Base-by-base conservation (phyloP, 2,329 filamentous ascomycete species). In the Xylariaceae sp. region DNA sequence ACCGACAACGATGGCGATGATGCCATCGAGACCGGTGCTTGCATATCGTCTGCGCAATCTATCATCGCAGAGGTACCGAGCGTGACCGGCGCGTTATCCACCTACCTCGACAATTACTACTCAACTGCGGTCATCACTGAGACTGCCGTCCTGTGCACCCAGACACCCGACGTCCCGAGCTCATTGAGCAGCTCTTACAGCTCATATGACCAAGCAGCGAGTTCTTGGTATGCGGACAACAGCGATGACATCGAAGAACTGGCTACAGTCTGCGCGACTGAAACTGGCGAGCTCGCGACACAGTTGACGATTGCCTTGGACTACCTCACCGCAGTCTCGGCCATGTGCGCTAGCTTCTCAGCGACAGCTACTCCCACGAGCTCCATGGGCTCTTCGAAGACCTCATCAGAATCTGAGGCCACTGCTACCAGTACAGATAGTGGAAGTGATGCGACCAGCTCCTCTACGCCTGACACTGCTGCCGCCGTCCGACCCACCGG, bases 401-500 rank as follows among this genome's bases (percentile, higher is more conserved):
- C 16, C 11, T 13, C 42, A 11, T 34, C 22, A 12, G 39, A 16
- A 33, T 22, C 16, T 19, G 33, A 33, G 15, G 22, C 24, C 9
- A 15, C 39, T 26, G 28, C 39, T n/a, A 11, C 13, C 33, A 35
- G 17, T 29, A 13, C 37, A 15, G 9, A 19, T 18, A 9, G 9
- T 16, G 17, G 13, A 15, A 33, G 9, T 18, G 19, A 38, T n/a
- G 32, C 28, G 15, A 34, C 19, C 33, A 24, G 13, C 38, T 8
- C 9, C 31, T n/a, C 42, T 24, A 47, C 45, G 11, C 19, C 47
- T 33, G 19, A 43, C 4, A 44, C 30, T 12, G 53, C 28, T 15
- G 43, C 40, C 19, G 56, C 50, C 29, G 41, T 50, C 13, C 48
- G 47, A 8, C 49, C 52, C 9, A 56, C 53, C 6, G 55, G 53